These are phyloP conservation scores for Phtheirospermum japonicum DNA, from an alignment of 257 asterid species.

Conservation along the genomic window DNA sequence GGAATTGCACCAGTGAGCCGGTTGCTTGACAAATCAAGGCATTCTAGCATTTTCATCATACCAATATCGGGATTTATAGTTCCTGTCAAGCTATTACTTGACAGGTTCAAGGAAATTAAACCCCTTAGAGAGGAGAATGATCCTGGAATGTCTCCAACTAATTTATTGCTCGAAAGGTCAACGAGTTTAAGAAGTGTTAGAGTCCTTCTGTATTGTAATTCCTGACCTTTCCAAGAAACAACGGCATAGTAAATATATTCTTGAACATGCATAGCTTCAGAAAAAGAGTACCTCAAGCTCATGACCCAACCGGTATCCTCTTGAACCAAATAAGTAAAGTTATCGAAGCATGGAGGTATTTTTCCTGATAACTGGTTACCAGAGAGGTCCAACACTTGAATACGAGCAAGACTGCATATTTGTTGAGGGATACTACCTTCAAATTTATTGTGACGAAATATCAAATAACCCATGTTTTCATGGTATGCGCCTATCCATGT, in stretches of 20 bases:
- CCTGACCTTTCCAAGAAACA: conserved; percentile 33
- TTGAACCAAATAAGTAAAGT: not conserved
- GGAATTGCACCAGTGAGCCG: conserved; percentile 36
- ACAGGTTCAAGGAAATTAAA: conserved; percentile 26
- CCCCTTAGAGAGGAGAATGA: conserved; percentile 21
- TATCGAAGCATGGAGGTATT: conserved; percentile 6
- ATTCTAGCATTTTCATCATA: conserved; percentile 34
- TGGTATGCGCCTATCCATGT: conserved; percentile 19
- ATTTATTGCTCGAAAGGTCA: conserved; percentile 36
- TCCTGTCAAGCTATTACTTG: conserved; percentile 31
- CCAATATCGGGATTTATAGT: conserved; percentile 30
- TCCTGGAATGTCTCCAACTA: conserved; percentile 25
- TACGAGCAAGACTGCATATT: conserved; percentile 6
- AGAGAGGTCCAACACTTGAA: conserved; percentile 36
- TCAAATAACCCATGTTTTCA: not conserved
- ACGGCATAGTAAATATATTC: conserved; percentile 11
- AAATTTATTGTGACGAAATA: conserved; percentile 23
- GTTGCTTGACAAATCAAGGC: conserved; percentile 39
- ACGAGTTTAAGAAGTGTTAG: conserved; percentile 27
- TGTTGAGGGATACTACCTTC: conserved; percentile 25
- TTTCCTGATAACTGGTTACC: conserved; percentile 22
- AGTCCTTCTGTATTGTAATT: conserved; percentile 9
- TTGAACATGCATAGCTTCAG: not conserved
- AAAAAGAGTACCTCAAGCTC: too few species aligned
- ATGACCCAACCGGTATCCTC: too few species aligned